Base-by-base conservation (phyloP, 129 eudicot species). In the Helichrysum umbraculigerum region DNA sequence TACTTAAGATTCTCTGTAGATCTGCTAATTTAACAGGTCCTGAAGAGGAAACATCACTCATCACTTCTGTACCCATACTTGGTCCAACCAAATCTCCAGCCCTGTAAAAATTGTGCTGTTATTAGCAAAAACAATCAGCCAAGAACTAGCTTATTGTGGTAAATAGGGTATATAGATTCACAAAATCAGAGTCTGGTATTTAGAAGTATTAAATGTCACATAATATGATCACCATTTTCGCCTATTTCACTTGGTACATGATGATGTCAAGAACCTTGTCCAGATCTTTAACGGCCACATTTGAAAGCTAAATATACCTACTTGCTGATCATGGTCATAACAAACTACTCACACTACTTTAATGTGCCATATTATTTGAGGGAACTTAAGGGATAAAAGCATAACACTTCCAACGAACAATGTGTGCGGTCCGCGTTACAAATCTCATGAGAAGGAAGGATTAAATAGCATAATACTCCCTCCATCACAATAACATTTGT, bases 21-120 rank as follows among this genome's bases (percentile, higher is more conserved):
- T 94, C 99, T 14, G 88, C 78, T 85, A 94, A 76, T 81, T 91
- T 91, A 67, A 94, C 97, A n/a, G 96, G 97, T 57, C 99, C 99
- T 7, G 98, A 87, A 73, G 98, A 94, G 33, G 96, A 89, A 21
- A 91, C 96, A 34, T 91, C 96, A 87, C 99, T 89, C 30, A 78
- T 83, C 61, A 83, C 88, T 86, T 89, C 99, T 19, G 89, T 82
- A 68, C 92, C 92, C 77, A 84, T 83, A 81, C 99, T 85, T 64
- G 96, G 73, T 56, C 93, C 92, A 32, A 86, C 91, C 84, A 94
- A 81, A 89, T 91, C 86, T 75, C 97, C 97, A 79, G 94, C 97
- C 89, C 99, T 94, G 83, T 35, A 57, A 74, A 37, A 21, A n/a
- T 16, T 44, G 5, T 9, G 47, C 28, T 66, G 60, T 58, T 10